Percentiles rank a stretch among this genome's conserved stretches.
Evolutionary conservation across 768 basidiomycete genomes (phyloP).

Genomic region (Phaffia tasmanica): DNA sequence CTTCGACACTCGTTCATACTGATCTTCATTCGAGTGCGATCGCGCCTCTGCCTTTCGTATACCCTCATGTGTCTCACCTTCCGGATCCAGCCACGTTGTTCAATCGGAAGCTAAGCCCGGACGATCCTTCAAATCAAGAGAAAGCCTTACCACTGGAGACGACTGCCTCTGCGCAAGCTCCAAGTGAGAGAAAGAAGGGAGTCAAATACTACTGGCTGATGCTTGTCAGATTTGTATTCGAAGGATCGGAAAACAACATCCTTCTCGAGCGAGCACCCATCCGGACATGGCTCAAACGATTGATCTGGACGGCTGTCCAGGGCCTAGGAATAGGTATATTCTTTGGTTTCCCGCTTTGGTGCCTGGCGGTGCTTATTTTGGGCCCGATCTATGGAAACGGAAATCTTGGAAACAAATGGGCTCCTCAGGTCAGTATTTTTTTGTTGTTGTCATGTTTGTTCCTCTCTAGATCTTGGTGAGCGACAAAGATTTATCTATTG

Average conservation of each 20-base stretch:
- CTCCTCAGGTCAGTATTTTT: conserved; percentile 30
- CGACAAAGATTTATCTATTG: too few species aligned
- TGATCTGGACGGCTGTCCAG: conserved; percentile 34
- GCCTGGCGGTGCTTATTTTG: conserved; percentile 35
- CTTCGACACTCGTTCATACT: conserved; percentile 38
- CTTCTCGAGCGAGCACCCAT: conserved; percentile 26
- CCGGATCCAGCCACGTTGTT: conserved; percentile 33
- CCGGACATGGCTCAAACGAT: conserved; percentile 27
- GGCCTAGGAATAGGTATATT: conserved; percentile 34
- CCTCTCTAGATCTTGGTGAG: too few species aligned
- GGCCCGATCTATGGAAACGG: conserved; percentile 35
- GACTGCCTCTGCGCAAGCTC: background rate
- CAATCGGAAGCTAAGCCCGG: background rate
- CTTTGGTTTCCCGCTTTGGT: conserved; percentile 37
- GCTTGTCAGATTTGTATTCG: conserved; percentile 37
- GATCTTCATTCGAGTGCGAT: conserved; percentile 35
- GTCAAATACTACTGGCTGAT: conserved; percentile 31
- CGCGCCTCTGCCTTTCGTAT: conserved; percentile 36
- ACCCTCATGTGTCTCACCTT: conserved; percentile 36
- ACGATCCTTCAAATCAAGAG: background rate
- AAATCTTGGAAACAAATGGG: conserved; percentile 33
- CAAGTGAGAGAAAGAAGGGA: background rate
- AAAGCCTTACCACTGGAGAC: background rate
- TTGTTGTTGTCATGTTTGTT: background rate
- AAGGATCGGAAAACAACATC: conserved; percentile 38